Evolutionary conservation across 23 red algal genomes (phyloP).

Genomic region (Agarophyton chilense): DNA sequence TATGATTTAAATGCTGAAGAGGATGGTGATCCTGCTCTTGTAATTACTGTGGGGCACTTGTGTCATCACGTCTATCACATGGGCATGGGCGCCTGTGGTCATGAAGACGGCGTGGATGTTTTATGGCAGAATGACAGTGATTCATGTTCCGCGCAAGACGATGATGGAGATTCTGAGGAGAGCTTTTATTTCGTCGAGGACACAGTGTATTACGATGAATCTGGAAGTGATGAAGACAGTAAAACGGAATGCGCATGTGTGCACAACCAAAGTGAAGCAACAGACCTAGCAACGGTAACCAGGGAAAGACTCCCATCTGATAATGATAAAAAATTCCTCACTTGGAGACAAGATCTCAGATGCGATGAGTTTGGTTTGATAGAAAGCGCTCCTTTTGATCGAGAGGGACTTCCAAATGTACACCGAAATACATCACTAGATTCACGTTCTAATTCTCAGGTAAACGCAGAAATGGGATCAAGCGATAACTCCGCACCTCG

Average conservation of each 20-base stretch:
- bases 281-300: neutral
- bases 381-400: neutral
- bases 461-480: too few species aligned
- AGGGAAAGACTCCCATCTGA: neutral
- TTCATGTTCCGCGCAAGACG: neutral
- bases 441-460: too few species aligned
- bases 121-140: slow-evolving; percentile 29
- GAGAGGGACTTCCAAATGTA: neutral
- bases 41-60: slow-evolving; percentile 26
- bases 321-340: neutral
- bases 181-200: neutral
- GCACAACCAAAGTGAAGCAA: neutral
- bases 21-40: slow-evolving; percentile 7
- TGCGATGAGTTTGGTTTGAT: neutral
- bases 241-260: neutral
- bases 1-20: slow-evolving; percentile 4
- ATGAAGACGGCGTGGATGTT: slow-evolving; percentile 2
- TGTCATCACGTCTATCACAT: slow-evolving; percentile 33
- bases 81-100: slow-evolving; percentile 34
- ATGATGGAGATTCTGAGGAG: slow-evolving; percentile 1
- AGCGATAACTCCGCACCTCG: neutral
- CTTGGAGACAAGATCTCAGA: neutral
- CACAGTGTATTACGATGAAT: neutral
- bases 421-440: neutral
- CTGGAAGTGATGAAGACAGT: neutral